phyloP scores from a whole-genome alignment of 208 protist species.

The Acanthamoeba royreba region DNA sequence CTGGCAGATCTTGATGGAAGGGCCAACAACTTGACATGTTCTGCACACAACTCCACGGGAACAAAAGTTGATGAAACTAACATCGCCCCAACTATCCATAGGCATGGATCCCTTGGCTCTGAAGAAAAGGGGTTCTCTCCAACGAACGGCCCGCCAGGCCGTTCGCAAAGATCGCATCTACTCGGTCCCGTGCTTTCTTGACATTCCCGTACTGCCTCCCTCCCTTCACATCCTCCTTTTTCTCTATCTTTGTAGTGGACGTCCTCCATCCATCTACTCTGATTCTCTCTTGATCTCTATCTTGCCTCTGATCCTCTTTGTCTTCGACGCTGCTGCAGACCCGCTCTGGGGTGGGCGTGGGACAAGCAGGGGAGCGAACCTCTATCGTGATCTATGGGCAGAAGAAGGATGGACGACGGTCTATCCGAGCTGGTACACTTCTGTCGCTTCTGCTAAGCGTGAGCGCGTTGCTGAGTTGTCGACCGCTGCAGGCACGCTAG shows the following conservation, averaged over 20 bases:
- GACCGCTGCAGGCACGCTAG: not conserved
- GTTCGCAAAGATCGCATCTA: conserved; percentile 9
- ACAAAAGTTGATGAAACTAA: not conserved
- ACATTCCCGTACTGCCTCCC: not conserved
- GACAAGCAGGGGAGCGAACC: not conserved
- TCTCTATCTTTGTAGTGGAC: no score
- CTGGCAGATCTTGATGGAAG: no score
- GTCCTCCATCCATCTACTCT: no score
- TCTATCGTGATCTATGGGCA: conserved; percentile 23
- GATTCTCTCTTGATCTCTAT: no score
- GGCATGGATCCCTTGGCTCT: not conserved
- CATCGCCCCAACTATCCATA: no score
- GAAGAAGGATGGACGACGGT: conserved; percentile 3
- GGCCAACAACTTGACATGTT: no score
- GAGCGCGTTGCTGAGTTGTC: not conserved
- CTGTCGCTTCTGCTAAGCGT: not conserved
- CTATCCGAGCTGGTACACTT: not conserved
- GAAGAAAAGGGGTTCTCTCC: conserved; percentile 36
- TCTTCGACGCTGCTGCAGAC: not conserved
- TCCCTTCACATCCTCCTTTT: not conserved
- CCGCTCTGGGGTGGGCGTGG: not conserved
- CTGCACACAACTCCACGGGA: no score
- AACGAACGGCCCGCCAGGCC: not conserved
- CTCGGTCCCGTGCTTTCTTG: conserved; percentile 26
- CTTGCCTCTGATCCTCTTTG: no score